Percentiles rank a stretch among this genome's conserved stretches.
phyloP scores from a whole-genome alignment of 352 stramenopile species.

The Nothophytophthora sp. region DNA sequence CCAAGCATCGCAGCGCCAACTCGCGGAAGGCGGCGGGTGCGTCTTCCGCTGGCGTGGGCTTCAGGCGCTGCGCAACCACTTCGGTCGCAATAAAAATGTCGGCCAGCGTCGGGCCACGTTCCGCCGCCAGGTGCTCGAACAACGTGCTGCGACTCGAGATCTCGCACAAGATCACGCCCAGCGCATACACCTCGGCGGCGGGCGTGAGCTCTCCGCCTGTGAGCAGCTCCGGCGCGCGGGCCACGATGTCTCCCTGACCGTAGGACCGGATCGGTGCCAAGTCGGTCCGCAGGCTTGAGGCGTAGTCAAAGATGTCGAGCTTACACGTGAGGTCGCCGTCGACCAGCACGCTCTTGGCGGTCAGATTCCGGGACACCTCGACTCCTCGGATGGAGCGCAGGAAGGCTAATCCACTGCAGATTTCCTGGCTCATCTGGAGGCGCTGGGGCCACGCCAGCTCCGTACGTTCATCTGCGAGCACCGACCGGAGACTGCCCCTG shows the following conservation, averaged over 20 bases:
- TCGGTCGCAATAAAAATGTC: constrained; percentile 68
- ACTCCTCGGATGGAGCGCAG: constrained; percentile 39
- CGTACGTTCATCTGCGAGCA: constrained; percentile 48
- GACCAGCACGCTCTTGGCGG: constrained; percentile 59
- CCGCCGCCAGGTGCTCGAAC: constrained; percentile 44
- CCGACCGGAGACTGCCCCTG: constrained; percentile 61
- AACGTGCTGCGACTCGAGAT: constrained; percentile 47
- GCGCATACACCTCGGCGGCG: constrained; percentile 65
- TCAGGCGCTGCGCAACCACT: constrained; percentile 40
- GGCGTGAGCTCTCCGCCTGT: constrained; percentile 39
- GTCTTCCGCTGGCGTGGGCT: constrained; percentile 43
- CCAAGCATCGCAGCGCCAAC: constrained; percentile 42
- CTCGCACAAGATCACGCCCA: constrained; percentile 78
- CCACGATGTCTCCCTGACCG: constrained; percentile 58
- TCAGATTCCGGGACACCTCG: constrained; percentile 51
- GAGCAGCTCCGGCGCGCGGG: constrained; percentile 61
- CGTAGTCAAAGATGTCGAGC: constrained; percentile 77
- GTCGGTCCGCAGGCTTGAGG: constrained; percentile 45
- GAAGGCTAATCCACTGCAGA: constrained; percentile 52
- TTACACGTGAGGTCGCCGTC: constrained; percentile 66
- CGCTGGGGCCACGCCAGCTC: constrained; percentile 55
- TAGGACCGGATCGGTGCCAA: constrained; percentile 41
- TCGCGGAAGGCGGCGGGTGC: constrained; percentile 44
- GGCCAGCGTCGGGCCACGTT: constrained; percentile 52
- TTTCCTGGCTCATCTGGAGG: constrained; percentile 51